Conservation (phyloP, 1,284 basidiomycete genomes). For the Moniliella sp. region DNA sequence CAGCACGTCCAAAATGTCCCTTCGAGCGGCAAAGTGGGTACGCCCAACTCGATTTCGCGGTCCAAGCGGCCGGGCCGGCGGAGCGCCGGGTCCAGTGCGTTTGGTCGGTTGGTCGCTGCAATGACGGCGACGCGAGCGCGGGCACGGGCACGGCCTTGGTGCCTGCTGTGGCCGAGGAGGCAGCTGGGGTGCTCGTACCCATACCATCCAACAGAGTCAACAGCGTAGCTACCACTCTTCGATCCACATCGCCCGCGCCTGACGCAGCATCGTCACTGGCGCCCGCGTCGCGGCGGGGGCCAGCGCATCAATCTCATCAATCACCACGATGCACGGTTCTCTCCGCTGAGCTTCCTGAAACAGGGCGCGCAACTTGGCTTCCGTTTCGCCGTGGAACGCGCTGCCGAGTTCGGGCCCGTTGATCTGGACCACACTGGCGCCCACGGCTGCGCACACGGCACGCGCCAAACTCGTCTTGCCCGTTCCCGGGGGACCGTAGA, state of each 20-base stretch:
- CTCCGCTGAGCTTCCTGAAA: conserved; percentile 62
- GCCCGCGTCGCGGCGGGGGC: conserved; percentile 70
- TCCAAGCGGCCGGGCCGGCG: conserved; percentile 84
- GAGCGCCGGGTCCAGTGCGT: conserved; percentile 86
- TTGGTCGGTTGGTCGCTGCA: conserved; percentile 87
- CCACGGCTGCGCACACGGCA: conserved; percentile 19
- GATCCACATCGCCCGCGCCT: conserved; percentile 54
- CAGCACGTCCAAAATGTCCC: conserved; percentile 61
- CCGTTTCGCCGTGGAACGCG: conserved; percentile 88
- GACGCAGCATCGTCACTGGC: conserved; percentile 46
- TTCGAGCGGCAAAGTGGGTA: conserved; percentile 68
- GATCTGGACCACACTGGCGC: conserved; percentile 38
- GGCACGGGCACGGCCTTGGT: too few relatives aligned
- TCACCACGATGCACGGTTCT: conserved; percentile 62
- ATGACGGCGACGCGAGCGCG: conserved; percentile 70
- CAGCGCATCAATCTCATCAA: conserved; percentile 93
- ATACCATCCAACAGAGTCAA: conserved; percentile 89
- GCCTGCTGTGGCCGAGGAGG: too few relatives aligned
- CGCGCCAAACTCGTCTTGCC: conserved; percentile 32
- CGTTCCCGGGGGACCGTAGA: conserved; percentile 32
- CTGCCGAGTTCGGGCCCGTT: conserved; percentile 85
- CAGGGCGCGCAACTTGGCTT: conserved; percentile 64
- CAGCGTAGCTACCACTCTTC: conserved; percentile 82
- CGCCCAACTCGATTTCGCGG: conserved; percentile 85
- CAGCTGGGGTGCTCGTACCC: too few relatives aligned